Conservation (phyloP, 2,329 filamentous ascomycete genomes). For the Neonectria coccinea region DNA sequence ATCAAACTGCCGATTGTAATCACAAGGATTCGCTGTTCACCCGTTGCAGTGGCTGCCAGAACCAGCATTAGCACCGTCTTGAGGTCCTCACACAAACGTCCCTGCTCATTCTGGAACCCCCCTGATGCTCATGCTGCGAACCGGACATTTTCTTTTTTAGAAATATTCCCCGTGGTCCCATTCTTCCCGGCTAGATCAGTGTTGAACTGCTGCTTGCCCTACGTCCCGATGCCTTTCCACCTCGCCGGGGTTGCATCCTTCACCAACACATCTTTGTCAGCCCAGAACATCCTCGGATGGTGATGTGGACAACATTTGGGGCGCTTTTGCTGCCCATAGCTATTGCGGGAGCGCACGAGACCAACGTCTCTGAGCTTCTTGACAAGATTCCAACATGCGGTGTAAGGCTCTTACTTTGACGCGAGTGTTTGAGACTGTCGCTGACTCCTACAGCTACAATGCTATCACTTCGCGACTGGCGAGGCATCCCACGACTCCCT, state of each 20-base stretch:
- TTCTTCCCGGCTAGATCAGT: constrained; percentile 1
- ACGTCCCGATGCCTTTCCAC: constrained; percentile 8
- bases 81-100: constrained; percentile 26
- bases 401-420: constrained; percentile 8
- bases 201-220: constrained; percentile 5
- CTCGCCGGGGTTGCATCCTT: constrained; percentile 18
- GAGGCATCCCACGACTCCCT: constrained; percentile 7
- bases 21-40: constrained; percentile 18
- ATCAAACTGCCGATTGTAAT: constrained; percentile 9
- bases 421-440: neutral
- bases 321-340: constrained; percentile 19
- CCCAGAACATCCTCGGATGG: constrained; percentile 7
- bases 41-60: constrained; percentile 23
- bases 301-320: constrained; percentile 14
- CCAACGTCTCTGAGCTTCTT: constrained; percentile 11
- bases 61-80: constrained; percentile 14
- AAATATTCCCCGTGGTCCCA: constrained; percentile 19
- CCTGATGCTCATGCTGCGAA: constrained; percentile 8
- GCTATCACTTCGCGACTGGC: constrained; percentile 10
- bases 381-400: constrained; percentile 19
- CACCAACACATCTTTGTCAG: constrained; percentile 11
- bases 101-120: constrained; percentile 27
- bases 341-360: constrained; percentile 1
- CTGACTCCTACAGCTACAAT: constrained; percentile 10
- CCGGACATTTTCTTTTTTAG: constrained; percentile 18